Percentiles rank a stretch among this genome's conserved stretches.
These are phyloP conservation scores for Geranium incanum DNA, from an alignment of 441 rosid species.

Conservation along the genomic window DNA sequence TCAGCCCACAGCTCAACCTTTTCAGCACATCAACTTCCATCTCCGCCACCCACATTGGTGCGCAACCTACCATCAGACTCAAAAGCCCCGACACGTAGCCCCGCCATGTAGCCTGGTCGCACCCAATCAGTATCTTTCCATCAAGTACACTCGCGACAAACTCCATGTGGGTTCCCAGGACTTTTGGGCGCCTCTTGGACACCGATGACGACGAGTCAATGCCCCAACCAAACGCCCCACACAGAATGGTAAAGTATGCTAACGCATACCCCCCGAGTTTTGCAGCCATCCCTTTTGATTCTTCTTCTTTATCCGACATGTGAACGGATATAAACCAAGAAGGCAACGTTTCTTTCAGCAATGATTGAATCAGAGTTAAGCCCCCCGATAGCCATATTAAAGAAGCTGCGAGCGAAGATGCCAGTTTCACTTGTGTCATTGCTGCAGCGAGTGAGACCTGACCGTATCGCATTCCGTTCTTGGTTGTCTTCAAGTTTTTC, in stretches of 20 bases:
- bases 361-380: constrained; percentile 45
- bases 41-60: constrained; percentile 59
- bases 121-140: constrained; percentile 60
- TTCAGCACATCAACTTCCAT: constrained; percentile 49
- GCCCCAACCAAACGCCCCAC: constrained; percentile 70
- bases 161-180: constrained; percentile 53
- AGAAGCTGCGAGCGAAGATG: constrained; percentile 63
- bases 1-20: constrained; percentile 55
- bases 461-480: constrained; percentile 46
- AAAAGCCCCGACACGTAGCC: constrained; percentile 52
- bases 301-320: constrained; percentile 40
- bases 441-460: constrained; percentile 54
- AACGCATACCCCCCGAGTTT: constrained; percentile 65
- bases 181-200: constrained; percentile 50
- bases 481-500: constrained; percentile 39
- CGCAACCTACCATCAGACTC: constrained; percentile 58
- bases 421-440: constrained; percentile 55
- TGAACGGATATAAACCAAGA: constrained; percentile 68
- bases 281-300: constrained; percentile 44
- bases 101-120: constrained; percentile 52
- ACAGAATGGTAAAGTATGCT: constrained; percentile 52
- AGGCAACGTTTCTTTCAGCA: constrained; percentile 60
- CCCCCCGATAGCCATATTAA: constrained; percentile 70
- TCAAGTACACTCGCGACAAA: constrained; percentile 59
- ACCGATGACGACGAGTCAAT: constrained; percentile 50